Evolutionary conservation across 75 land plant species (phyloP).

Genomic region (Adiantum capillusveneris): DNA sequence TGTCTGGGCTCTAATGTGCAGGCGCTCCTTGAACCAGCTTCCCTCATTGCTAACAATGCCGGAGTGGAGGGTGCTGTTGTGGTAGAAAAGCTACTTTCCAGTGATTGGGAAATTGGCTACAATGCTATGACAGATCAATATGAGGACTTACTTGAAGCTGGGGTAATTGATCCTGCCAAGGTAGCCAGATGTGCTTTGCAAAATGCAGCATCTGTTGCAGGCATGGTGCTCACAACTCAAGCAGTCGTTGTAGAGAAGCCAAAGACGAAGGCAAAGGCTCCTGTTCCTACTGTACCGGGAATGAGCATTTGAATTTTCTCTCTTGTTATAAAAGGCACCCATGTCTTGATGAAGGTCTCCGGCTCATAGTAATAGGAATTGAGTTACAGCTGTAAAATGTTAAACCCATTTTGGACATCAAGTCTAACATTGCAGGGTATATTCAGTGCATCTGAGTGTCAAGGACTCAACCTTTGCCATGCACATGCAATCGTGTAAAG

Average conservation of each 20-base stretch:
- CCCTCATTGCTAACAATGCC: slow-evolving; percentile 81
- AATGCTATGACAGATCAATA: slow-evolving; percentile 87
- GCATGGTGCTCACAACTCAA: slow-evolving; percentile 86
- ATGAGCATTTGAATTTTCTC: slow-evolving; percentile 46
- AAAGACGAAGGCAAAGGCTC: slow-evolving; percentile 40
- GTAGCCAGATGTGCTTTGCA: slow-evolving; percentile 83
- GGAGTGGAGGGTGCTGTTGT: slow-evolving; percentile 95
- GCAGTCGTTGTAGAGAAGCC: slow-evolving; percentile 86
- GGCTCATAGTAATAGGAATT: no score
- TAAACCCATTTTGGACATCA: no score
- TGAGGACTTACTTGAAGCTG: slow-evolving; percentile 59
- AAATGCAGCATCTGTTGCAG: slow-evolving; percentile 88
- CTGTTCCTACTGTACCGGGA: slow-evolving; percentile 41
- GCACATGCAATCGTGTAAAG: no score
- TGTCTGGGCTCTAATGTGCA: slow-evolving; percentile 23
- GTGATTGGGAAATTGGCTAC: slow-evolving; percentile 85
- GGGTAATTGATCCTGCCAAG: slow-evolving; percentile 91
- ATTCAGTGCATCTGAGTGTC: no score
- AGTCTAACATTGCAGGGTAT: no score
- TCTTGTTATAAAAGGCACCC: no score
- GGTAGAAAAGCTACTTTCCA: slow-evolving; percentile 64
- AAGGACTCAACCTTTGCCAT: no score
- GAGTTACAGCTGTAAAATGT: no score
- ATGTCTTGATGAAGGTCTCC: no score
- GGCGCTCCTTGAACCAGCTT: slow-evolving; percentile 80